Base-by-base conservation (phyloP, 176 grass and related monocot genomes). In the Juncus effusus region DNA sequence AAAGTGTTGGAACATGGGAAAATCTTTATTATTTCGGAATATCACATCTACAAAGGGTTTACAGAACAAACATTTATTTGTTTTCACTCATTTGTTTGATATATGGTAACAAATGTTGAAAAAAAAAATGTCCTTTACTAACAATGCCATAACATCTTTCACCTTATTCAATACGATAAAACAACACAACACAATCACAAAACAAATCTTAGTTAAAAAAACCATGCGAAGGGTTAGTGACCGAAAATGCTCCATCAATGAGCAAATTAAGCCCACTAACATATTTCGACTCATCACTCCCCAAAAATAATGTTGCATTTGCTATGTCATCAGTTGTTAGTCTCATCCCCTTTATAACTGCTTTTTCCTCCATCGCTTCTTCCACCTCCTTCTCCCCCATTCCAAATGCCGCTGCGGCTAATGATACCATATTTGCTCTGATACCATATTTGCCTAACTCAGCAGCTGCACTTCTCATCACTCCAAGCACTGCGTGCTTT, bases 401-500 rank as follows among this genome's bases (percentile, higher is more conserved):
- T 40, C 62, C 62, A 4, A 67, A n/a, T 13, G 37, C 49, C 36
- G 12, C 11, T 5, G 28, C n/a, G 1, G 64, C 37, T 11, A 76
- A 7, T 40, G 64, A n/a, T n/a, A n/a, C n/a, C n/a, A n/a, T n/a
- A n/a, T 82, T 82, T 63, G 75, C 71, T 16, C 79, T 62, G 10
- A 82, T 13, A 16, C 79, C 73, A 38, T 28, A 64, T 45, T 70
- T 19, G 3, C 79, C 72, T 3, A 82, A 51, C 72, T 82, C 79
- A 0, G 51, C 16, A 3, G 78, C 71, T 19, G 78, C 71, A 73
- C 56, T 81, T 63, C 56, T 74, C 70, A 62, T 70, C 37, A 82
- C 39, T 42, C 79, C 79, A 42, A 71, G 51, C 63, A 82, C 36
- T 11, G 79, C 79, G 38, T 64, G 64, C 72, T 82, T 82, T 10